These are phyloP conservation scores for Cucumis hystrix DNA, from an alignment of 306 rosid genomes.

Conservation along the genomic window DNA sequence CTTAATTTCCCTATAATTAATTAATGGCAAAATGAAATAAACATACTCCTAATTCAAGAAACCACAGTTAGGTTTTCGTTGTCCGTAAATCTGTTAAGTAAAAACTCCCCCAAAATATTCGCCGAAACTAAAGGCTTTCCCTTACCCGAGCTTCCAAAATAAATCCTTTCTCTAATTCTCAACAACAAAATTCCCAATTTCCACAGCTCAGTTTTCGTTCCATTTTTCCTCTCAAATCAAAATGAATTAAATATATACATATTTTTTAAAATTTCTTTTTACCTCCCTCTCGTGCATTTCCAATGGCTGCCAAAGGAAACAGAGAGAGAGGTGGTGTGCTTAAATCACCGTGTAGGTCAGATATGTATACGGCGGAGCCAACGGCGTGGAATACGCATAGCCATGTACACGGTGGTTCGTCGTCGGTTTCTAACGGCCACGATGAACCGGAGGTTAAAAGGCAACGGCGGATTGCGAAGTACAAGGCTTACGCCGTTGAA, in stretches of 20 bases:
- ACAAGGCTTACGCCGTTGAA: conserved; percentile 13
- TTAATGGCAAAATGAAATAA: neutral
- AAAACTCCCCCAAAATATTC: neutral
- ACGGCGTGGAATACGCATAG: neutral
- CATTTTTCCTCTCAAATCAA: neutral
- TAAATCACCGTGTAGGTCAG: neutral
- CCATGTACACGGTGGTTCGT: neutral
- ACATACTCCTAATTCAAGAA: neutral
- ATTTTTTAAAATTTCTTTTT: too few species aligned
- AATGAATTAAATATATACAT: neutral
- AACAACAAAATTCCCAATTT: neutral
- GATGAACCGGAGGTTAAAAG: conserved; percentile 21
- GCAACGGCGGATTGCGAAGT: conserved; percentile 16
- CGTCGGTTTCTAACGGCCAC: neutral
- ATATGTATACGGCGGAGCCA: neutral
- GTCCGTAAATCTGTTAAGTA: neutral
- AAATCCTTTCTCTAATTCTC: neutral
- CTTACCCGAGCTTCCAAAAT: neutral
- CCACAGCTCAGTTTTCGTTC: neutral
- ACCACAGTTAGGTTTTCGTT: neutral
- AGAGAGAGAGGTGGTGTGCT: neutral
- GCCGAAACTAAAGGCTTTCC: neutral
- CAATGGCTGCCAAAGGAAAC: neutral
- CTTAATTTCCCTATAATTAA: neutral
- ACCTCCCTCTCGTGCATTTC: neutral